phyloP scores from a whole-genome alignment of 75 land plant species.

The Picea glauca region DNA sequence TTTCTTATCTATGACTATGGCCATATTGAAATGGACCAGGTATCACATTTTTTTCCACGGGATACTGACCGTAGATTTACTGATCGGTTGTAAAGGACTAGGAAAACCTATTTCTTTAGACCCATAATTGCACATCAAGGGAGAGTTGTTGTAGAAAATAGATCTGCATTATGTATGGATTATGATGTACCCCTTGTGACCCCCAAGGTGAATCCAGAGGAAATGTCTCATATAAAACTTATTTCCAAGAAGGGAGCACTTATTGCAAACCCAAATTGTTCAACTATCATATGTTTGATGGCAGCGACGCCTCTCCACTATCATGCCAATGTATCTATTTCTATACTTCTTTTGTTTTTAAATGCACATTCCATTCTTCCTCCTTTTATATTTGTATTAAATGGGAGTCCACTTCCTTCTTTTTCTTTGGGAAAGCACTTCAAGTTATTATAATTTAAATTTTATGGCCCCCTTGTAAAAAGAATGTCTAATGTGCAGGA shows the following conservation, averaged over 20 bases:
- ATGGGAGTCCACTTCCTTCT: no score
- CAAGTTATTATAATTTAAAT: no score
- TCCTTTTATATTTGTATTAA: not conserved
- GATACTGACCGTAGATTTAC: no score
- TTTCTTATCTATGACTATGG: no score
- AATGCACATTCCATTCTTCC: not conserved
- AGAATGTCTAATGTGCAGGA: no score
- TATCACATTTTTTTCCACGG: no score
- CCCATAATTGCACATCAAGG: slow-evolving; percentile 73
- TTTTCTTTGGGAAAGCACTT: no score
- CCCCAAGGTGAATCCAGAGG: slow-evolving; percentile 65
- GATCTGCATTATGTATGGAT: slow-evolving; percentile 94
- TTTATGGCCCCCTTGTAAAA: no score
- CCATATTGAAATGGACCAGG: no score
- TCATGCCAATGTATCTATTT: slow-evolving; percentile 61
- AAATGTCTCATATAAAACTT: slow-evolving; percentile 74
- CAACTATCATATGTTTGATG: slow-evolving; percentile 95
- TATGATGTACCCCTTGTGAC: slow-evolving; percentile 79
- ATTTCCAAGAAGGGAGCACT: slow-evolving; percentile 72
- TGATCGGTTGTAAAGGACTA: no score
- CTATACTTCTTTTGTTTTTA: not conserved
- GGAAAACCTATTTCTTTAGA: slow-evolving; percentile 22
- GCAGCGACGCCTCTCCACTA: slow-evolving; percentile 95
- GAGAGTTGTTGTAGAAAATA: slow-evolving; percentile 85
- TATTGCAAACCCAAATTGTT: slow-evolving; percentile 97